phyloP scores from a whole-genome alignment of 331 rosid genomes.

The Erythrophleum ivorense region DNA sequence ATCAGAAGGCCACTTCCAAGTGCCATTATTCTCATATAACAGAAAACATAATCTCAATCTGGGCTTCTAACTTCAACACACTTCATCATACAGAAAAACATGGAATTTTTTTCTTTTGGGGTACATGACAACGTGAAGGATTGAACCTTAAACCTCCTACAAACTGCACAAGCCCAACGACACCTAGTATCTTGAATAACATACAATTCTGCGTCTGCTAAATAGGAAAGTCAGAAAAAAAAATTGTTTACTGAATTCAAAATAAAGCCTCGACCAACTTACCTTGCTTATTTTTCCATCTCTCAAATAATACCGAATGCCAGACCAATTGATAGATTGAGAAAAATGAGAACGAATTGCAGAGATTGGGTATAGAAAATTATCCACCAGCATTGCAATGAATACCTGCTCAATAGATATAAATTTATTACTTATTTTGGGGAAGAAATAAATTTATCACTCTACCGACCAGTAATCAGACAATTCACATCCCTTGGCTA shows the following conservation, averaged over 20 bases:
- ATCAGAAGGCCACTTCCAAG: constrained; percentile 1
- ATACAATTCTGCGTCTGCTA: not conserved
- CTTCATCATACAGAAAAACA: not conserved
- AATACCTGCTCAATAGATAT: constrained; percentile 67
- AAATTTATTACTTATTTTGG: not conserved
- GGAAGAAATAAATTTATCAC: constrained; percentile 15
- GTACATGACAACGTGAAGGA: not conserved
- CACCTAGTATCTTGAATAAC: not conserved
- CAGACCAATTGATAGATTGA: constrained; percentile 97
- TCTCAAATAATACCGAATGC: constrained; percentile 81
- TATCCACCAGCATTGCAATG: constrained; percentile 87
- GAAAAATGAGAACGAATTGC: constrained; percentile 90
- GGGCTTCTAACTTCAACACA: constrained; percentile 10
- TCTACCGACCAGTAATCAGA: constrained; percentile 38
- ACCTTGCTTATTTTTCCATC: constrained; percentile 90
- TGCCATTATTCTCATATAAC: not conserved
- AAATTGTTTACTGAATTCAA: constrained; percentile 25
- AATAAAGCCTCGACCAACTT: constrained; percentile 41
- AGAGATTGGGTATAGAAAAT: constrained; percentile 85
- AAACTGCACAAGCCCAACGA: not conserved
- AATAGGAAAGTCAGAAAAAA: constrained; percentile 8
- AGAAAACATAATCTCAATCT: not conserved
- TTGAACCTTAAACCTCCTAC: not conserved
- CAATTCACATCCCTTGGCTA: constrained; percentile 25
- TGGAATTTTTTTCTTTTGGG: not conserved